Base-by-base conservation (phyloP, 2,329 filamentous ascomycete genomes). In the Thelonectria rubi region DNA sequence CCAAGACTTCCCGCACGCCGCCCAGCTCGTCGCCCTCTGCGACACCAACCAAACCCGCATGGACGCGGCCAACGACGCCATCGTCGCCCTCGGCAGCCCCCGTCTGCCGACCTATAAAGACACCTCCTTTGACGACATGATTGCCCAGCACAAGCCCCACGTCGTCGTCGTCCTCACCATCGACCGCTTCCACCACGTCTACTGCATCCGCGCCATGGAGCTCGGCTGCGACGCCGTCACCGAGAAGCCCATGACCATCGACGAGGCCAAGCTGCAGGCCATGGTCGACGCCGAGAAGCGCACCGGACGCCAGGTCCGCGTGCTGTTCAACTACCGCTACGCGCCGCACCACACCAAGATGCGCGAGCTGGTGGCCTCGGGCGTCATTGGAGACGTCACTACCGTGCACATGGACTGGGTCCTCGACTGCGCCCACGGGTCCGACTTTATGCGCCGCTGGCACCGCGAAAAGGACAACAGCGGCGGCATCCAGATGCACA, bases 231-330 rank as follows among this genome's bases (percentile, higher is more conserved):
- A 84, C 65, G 86, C 86, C 1, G 79, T 88, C 21, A 88, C 84
- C 0, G 86, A 88, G 69, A 88, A 88, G 73, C 86, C 86, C 18
- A 88, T 88, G 86, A 88, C 86, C 2, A 85, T 88, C 65, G 85
- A 88, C 67, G 83, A 70, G 78, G 8, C 78, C 78, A 21, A 81
- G 81, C 18, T 87, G 78, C 66, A 78, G 72, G 15, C 78, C 42
- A 88, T 88, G 69, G 79, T 72, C 2, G 66, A 70, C 15, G 68
- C 70, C 2, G 70, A 72, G 30, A 70, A 72, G 15, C 64, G 43
- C 14, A 72, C 72, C 0, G 78, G 76, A 5, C 78, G 80, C 7
- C 78, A 80, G 45, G 79, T 88, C 3, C 80, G 86, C 15, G 86
- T 88, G 2, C 83, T 84, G 0, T 88, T 88, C 78, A 88, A 88